Base-by-base conservation (phyloP, 768 basidiomycete species). In the Naganishia antarctica region DNA sequence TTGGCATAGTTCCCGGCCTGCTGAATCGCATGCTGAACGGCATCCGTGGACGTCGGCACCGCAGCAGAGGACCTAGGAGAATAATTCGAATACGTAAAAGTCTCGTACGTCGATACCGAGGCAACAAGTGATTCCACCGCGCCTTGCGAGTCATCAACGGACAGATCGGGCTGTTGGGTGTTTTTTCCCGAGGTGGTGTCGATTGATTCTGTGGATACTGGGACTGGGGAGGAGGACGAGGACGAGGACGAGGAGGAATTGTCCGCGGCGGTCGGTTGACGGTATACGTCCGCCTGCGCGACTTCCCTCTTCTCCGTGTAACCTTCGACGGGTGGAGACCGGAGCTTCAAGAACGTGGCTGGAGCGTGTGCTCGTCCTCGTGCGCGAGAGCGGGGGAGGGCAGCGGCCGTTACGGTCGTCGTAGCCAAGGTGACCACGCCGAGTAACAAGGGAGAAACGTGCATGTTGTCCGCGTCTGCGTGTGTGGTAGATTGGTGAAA, bases 1-100 rank as follows among this genome's bases (percentile, higher is more conserved):
- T 69, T 60, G 15, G 64, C 64, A 58, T 63, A 65, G n/a, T 61
- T 66, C 65, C 72, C 64, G 12, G 72, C 71, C 0, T 69, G 70
- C 26, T 63, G 57, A 15, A 67, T 47, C 6, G 70, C 69, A 26
- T 70, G 53, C 9, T 67, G 68, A 11, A 70, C 58, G 13, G 69
- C 47, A 25, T 68, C 53, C 29, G 57, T 21, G 16, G 26, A 40
- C 5, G 57, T 41, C 16, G 48, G 15, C 18, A 44, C 32, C 5
- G 44, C 47, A 29, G 61, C n/a, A 13, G 46, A 40, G 23, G 40
- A 7, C 2, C 44, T 29, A 0, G 59, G 34, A 9, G 70, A 45
- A 23, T 57, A 57, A 34, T 34, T 37, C 18, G 53, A 57, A 34
- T 57, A 57, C 21, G 53, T 57, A 21, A 57, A 57, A 2, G 53